These are phyloP conservation scores for Nothophytophthora sp. DNA, from an alignment of 352 stramenopile species.

Conservation along the genomic window DNA sequence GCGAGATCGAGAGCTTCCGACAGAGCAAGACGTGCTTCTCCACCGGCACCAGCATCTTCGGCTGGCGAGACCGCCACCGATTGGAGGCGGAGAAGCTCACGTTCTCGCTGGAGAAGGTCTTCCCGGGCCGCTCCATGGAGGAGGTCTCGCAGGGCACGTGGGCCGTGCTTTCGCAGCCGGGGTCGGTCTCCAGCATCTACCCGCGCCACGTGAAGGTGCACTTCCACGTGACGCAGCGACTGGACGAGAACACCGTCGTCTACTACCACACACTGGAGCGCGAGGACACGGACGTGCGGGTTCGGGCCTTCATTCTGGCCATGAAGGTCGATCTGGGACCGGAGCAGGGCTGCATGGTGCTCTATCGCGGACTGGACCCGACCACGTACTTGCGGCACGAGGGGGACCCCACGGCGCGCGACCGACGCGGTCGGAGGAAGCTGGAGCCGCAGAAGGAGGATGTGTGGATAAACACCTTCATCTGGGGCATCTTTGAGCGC, in stretches of 20 bases:
- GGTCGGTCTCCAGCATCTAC: slow-evolving; percentile 50
- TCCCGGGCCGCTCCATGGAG: slow-evolving; percentile 31
- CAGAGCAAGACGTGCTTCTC: slow-evolving; percentile 49
- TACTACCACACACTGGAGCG: slow-evolving; percentile 77
- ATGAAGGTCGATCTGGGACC: slow-evolving; percentile 48
- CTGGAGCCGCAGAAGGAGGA: slow-evolving; percentile 49
- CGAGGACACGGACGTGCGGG: slow-evolving; percentile 41
- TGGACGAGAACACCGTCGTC: slow-evolving; percentile 59
- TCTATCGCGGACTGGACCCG: slow-evolving; percentile 60
- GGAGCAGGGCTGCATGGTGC: slow-evolving; percentile 38
- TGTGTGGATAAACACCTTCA: slow-evolving; percentile 73
- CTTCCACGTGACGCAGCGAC: slow-evolving; percentile 65
- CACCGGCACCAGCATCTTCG: slow-evolving; percentile 59
- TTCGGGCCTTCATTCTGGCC: slow-evolving; percentile 64
- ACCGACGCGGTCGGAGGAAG: slow-evolving; percentile 58
- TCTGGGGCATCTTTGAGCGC: slow-evolving; percentile 64
- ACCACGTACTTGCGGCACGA: slow-evolving; percentile 54
- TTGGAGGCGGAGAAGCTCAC: slow-evolving; percentile 51
- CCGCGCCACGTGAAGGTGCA: slow-evolving; percentile 50
- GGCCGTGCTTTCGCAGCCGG: slow-evolving; percentile 49
- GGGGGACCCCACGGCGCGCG: slow-evolving; percentile 42
- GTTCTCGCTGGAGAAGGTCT: slow-evolving; percentile 72
- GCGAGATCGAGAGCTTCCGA: slow-evolving; percentile 54
- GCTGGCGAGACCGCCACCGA: slow-evolving; percentile 64
- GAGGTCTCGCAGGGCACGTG: slow-evolving; percentile 47